These are phyloP conservation scores for Tripterygium wilfordii DNA, from an alignment of 177 flowering plant genomes.

Conservation along the genomic window DNA sequence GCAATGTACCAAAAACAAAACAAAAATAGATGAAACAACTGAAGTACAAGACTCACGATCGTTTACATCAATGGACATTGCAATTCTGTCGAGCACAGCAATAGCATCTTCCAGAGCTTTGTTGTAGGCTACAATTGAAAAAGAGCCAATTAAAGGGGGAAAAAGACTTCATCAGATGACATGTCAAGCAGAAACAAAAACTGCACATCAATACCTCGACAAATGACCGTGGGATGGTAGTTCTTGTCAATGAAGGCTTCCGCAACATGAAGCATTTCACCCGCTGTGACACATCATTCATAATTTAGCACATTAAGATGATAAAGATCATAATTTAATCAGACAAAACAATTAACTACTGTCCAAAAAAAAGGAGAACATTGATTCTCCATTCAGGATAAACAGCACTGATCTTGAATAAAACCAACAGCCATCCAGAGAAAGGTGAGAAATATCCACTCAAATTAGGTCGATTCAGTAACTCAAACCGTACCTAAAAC, in stretches of 20 bases:
- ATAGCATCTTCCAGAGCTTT: constrained; percentile 91
- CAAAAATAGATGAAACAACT: not conserved
- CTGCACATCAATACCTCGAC: constrained; percentile 55
- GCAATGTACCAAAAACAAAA: not conserved
- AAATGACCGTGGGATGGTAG: constrained; percentile 89
- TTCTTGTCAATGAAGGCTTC: constrained; percentile 87
- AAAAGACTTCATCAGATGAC: not conserved
- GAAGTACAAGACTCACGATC: constrained; percentile 67
- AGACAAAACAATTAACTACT: too few relatives aligned
- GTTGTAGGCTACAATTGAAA: constrained; percentile 53
- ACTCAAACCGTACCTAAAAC: constrained; percentile 63
- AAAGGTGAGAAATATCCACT: too few relatives aligned
- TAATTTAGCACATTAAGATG: too few relatives aligned
- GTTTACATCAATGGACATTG: constrained; percentile 66
- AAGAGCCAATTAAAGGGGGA: too few relatives aligned
- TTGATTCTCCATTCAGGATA: too few relatives aligned
- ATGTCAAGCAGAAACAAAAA: not conserved
- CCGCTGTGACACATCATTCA: constrained; percentile 68
- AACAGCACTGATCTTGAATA: too few relatives aligned
- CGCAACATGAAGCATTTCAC: constrained; percentile 98
- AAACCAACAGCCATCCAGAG: too few relatives aligned
- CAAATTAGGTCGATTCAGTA: too few relatives aligned
- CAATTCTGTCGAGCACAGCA: constrained; percentile 86
- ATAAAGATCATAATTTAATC: too few relatives aligned
- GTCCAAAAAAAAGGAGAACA: too few relatives aligned